phyloP scores from a whole-genome alignment of 2,329 filamentous ascomycete species.

The Colletotrichum horii region DNA sequence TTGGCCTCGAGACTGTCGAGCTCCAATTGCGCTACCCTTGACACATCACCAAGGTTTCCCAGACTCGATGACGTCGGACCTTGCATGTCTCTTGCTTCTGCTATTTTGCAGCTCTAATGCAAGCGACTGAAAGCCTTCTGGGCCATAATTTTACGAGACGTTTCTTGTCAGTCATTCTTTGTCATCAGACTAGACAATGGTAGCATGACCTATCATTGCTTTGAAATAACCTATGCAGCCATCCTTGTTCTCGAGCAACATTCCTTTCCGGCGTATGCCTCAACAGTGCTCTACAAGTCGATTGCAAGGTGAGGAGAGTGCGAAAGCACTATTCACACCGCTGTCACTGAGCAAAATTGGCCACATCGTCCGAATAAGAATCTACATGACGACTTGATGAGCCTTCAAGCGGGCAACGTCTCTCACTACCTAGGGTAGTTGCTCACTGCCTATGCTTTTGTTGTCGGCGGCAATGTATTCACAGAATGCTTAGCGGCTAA shows the following conservation, averaged over 20 bases:
- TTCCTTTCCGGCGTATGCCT: neutral
- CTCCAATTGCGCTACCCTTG: neutral
- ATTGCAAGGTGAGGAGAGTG: neutral
- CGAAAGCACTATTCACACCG: neutral
- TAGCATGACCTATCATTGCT: neutral
- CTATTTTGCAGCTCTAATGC: neutral
- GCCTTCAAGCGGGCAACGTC: neutral
- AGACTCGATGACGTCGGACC: neutral
- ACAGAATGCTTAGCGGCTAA: neutral
- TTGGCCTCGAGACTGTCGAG: neutral
- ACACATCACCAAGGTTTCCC: neutral
- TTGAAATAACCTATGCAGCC: neutral
- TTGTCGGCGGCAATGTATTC: neutral
- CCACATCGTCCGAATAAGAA: neutral
- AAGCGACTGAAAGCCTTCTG: neutral
- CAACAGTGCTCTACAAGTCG: neutral
- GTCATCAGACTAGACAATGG: neutral
- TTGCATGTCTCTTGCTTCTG: neutral
- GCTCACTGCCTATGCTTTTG: neutral
- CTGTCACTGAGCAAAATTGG: neutral
- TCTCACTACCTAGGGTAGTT: neutral
- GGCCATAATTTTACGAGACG: neutral
- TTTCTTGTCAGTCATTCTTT: neutral
- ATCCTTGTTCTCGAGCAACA: neutral
- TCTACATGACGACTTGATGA: neutral